Evolutionary conservation across 306 rosid species (phyloP).

Genomic region (Castanea crenata): DNA sequence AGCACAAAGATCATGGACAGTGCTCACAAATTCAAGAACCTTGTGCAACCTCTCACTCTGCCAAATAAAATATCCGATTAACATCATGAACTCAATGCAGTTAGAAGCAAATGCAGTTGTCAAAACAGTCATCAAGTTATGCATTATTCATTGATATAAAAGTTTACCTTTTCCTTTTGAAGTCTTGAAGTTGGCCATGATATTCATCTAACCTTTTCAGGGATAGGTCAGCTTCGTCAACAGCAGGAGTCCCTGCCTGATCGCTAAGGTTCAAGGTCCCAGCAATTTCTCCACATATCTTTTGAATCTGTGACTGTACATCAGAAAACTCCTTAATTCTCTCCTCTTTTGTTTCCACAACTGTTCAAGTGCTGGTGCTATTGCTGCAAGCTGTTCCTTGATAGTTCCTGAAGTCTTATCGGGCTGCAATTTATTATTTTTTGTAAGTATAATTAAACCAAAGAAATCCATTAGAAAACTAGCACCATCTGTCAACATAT

Average conservation of each 20-base stretch:
- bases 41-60: slow-evolving; percentile 87
- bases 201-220: slow-evolving; percentile 83
- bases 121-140: slow-evolving; percentile 13
- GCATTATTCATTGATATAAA: slow-evolving; percentile 14
- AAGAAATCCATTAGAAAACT: background rate
- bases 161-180: slow-evolving; percentile 87
- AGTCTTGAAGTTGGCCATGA: slow-evolving; percentile 89
- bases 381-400: slow-evolving; percentile 75
- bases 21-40: slow-evolving; percentile 86
- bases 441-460: background rate
- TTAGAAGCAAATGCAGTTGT: slow-evolving; percentile 1
- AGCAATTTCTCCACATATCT: slow-evolving; percentile 89
- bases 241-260: slow-evolving; percentile 41
- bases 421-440: slow-evolving; percentile 28
- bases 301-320: slow-evolving; percentile 87
- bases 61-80: slow-evolving; percentile 31
- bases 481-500: background rate
- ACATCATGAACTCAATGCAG: slow-evolving; percentile 18
- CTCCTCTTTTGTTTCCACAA: slow-evolving; percentile 89
- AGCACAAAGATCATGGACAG: slow-evolving; percentile 92
- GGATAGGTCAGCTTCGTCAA: slow-evolving; percentile 83
- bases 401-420: slow-evolving; percentile 56
- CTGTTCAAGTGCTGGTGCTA: slow-evolving; percentile 85
- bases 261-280: slow-evolving; percentile 62
- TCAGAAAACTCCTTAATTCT: slow-evolving; percentile 82